A percentile compares a stretch with the other conserved stretches of the same genome.
Evolutionary conservation across 1,284 basidiomycete genomes (phyloP).

Genomic region (Mycocalia duriaeana): DNA sequence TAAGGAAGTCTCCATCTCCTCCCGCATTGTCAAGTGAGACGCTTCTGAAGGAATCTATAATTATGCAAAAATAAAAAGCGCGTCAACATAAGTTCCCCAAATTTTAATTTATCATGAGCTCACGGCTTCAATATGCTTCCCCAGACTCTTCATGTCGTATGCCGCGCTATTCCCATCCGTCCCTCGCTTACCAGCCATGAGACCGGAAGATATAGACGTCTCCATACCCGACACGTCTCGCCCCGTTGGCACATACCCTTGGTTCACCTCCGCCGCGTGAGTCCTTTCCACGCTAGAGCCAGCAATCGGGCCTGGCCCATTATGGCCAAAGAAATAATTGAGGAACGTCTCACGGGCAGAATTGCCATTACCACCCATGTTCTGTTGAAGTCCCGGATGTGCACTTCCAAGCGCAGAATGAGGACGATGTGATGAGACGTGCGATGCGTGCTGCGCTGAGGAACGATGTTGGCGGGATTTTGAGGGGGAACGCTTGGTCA

Average conservation of each 20-base stretch:
- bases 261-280: conserved; percentile 7
- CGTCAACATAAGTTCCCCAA: not conserved
- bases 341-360: conserved; percentile 85
- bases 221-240: conserved; percentile 57
- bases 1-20: conserved; percentile 94
- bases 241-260: conserved; percentile 43
- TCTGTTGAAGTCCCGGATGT: conserved; percentile 7
- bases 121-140: conserved; percentile 91
- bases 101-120: too few relatives aligned
- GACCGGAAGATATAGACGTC: conserved; percentile 43
- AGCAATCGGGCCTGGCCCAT: conserved; percentile 60
- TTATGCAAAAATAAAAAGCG: not conserved
- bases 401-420: conserved; percentile 27
- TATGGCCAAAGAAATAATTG: conserved; percentile 93
- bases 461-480: conserved; percentile 22
- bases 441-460: conserved; percentile 19
- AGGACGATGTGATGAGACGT: too few relatives aligned
- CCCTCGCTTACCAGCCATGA: conserved; percentile 60
- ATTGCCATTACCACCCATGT: conserved; percentile 1
- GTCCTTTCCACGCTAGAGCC: conserved; percentile 42
- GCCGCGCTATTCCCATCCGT: conserved; percentile 81
- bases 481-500: conserved; percentile 37
- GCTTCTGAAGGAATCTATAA: conserved; percentile 62
- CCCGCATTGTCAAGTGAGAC: conserved; percentile 65
- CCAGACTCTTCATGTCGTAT: conserved; percentile 98